Base-by-base conservation (phyloP, 768 basidiomycete species). In the Atractiella rhizophila region DNA sequence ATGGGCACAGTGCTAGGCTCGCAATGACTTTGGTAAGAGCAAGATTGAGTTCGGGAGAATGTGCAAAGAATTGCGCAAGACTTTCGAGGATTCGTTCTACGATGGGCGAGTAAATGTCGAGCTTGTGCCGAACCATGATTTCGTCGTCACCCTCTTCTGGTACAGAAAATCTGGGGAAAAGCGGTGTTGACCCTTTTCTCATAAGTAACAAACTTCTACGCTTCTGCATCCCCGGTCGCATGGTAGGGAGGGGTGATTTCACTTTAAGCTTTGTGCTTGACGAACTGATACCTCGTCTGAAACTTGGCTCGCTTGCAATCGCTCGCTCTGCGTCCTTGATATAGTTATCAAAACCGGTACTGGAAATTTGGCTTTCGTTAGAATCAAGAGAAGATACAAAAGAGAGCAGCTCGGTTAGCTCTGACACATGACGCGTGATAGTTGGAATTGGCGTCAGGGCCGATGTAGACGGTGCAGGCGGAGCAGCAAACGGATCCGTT, bases 1-100 rank as follows among this genome's bases (percentile, higher is more conserved):
- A 66, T 4, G 86, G 80, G 53, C 82, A 79, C n/a, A 73, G 62
- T 0, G 81, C 80, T 15, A 96, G 61, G 10, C 72, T 69, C 3
- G 79, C 72, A 26, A 91, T 60, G 4, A 74, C 69, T 18, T 79
- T 79, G 4, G 81, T 91, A 47, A 96, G 59, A 0, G 76, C 76
- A 39, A 96, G 70, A 55, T 96, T 96, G 57, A 68, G 71, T 48
- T 85, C 77, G 11, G 85, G 73, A 0, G 75, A 65, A 48, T 88
- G 82, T 12, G 69, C 68, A 58, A 91, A 80, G 65, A 94, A 88
- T 44, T 63, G 65, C 38, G 76, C 62, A 26, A 88, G 56, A 24
- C 67, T 67, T 39, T 75, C 71, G 33, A 91, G 66, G 36, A 88
- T 54, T 20, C 68, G 60, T 3, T 71, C 68, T 16, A 86, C 62